Conservation (phyloP, 2,329 filamentous ascomycete species). For the Raffaelea arxii region DNA sequence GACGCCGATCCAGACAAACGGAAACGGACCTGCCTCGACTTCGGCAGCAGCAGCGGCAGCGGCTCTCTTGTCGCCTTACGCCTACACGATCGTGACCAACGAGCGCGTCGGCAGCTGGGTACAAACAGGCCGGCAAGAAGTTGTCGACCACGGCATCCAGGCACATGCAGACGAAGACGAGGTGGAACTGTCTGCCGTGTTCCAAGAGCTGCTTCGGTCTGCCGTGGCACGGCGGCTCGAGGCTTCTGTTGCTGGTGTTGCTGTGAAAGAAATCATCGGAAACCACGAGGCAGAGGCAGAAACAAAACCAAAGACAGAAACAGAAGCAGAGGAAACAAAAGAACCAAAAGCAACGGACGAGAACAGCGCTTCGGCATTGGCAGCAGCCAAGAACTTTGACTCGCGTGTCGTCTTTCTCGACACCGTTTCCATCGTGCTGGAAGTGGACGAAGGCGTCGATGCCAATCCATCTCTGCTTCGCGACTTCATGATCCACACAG, state of each 20-base stretch:
- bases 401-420: slow-evolving; percentile 69
- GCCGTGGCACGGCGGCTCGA: slow-evolving; percentile 60
- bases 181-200: slow-evolving; percentile 59
- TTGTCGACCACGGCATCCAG: slow-evolving; percentile 55
- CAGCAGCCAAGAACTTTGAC: slow-evolving; percentile 38
- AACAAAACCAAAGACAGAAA: neutral
- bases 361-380: neutral
- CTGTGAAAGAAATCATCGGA: slow-evolving; percentile 62
- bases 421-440: slow-evolving; percentile 68
- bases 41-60: neutral
- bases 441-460: slow-evolving; percentile 49
- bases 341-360: slow-evolving; percentile 35
- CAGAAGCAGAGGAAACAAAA: neutral
- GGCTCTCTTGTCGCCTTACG: slow-evolving; percentile 34
- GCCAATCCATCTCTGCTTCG: slow-evolving; percentile 42
- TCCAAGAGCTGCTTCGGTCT: slow-evolving; percentile 76
- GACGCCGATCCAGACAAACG: neutral
- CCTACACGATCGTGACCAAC: slow-evolving; percentile 69
- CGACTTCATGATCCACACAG: slow-evolving; percentile 61
- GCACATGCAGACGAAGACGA: slow-evolving; percentile 59
- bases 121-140: slow-evolving; percentile 49
- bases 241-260: slow-evolving; percentile 57
- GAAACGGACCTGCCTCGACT: neutral
- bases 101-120: slow-evolving; percentile 59
- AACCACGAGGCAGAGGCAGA: neutral